Evolutionary conservation across 805 yeast genomes (phyloP), one percentile per base, ranked within the genome.

Genomic region (Zygosaccharomyces bisporus): DNA sequence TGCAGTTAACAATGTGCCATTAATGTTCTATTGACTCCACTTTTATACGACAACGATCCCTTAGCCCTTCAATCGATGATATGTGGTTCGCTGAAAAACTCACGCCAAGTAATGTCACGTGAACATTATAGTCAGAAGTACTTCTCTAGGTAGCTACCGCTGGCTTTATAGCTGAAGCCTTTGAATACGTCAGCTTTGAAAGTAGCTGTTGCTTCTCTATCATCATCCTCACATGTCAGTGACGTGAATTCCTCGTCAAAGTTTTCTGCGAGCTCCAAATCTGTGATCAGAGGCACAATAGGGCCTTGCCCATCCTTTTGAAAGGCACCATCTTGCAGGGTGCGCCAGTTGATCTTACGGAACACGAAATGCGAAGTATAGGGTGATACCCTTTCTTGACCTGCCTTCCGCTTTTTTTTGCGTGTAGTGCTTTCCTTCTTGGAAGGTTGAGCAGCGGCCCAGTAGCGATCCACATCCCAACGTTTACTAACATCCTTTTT

Each of bases 181-280:
- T 66, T 55, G 50, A 68, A 68, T 8, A 61, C 31, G 36, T 56
- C 61, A 29, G 50, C 49, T n/a, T 44, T 47, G 7, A 50, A 38
- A 19, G 39, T 46, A 30, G 42, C 41, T 35, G 44, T 34, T 14
- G 44, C 30, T 14, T 20, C 29, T 13, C 20, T 27, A 37, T n/a
- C 43, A 18, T 56, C 57, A n/a, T 41, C 47, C n/a, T 57, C 61
- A 34, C 81, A 70, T 30, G 74, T 73, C 82, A 86, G 74, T 6
- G 74, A 74, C 0, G 96, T 88, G 65, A 88, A 88, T 47, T 85
- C 90, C 7, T 73, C 65, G 50, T 86, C 87, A 59, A 88, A 88
- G 57, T 88, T 88, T 60, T 88, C 96, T 0, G 96, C 96, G 43
- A 84, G 60, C 36, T 73, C 81, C 18, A 95, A 91, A 57, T 87